Evolutionary conservation across 2,329 filamentous ascomycete species (phyloP), one percentile per base, ranked within the genome.

Genomic region (Hypoxylon sp.): DNA sequence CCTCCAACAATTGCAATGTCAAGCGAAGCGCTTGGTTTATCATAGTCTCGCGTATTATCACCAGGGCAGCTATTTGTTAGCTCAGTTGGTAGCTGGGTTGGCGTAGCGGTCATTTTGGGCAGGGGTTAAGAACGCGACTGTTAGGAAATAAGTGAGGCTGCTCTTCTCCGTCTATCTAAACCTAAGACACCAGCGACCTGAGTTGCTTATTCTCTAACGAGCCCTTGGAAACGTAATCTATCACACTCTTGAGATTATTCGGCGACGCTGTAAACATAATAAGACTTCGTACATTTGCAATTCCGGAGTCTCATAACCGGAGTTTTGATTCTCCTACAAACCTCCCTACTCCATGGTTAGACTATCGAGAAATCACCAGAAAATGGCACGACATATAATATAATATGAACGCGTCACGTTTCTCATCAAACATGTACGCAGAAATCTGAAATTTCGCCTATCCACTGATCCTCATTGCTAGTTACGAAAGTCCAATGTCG

Each of bases 1-100:
- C 75, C 84, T 65, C 78, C 87, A 11, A 85, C 72, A 30, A 85
- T 79, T 58, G 81, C 82, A 30, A 84, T 53, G 2, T 68, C 52
- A 72, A 72, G 63, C 19, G 41, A 23, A 23, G 19, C 1, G 8
- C 41, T 45, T 45, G 41, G 21, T 19, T 25, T 21, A 23, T 45
- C 41, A 21, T 8, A 19, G 23, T 45, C 23, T 5, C 8, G 6
- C 12, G 5, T 23, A 23, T 45, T 4, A 5, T 23, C 41, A 21
- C 23, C 41, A 3, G 19, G 4, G 21, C 6, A 11, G 19, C 16
- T 8, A 8, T 25, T 12, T 11, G 19, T 25, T 23, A 21, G 16
- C 16, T 23, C 19, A 1, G 41, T 25, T 45, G 4, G 19, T 23
- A 21, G 16, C 16, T 23, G 41, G 5, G 41, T 25, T 45, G 4